Conservation (phyloP, 2,329 filamentous ascomycete genomes). For the Daldinia eschscholtzii region DNA sequence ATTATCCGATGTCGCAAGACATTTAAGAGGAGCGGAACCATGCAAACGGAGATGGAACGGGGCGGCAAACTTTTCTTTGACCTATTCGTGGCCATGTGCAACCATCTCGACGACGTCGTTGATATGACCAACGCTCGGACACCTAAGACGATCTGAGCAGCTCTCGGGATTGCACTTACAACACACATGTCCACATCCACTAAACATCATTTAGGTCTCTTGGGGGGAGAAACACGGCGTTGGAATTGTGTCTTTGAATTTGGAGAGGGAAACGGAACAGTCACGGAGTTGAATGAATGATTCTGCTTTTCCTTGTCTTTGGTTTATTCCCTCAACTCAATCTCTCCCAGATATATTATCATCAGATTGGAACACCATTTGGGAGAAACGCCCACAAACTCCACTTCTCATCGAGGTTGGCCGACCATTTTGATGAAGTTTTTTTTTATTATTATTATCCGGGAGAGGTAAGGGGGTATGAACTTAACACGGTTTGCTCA, state of each 20-base stretch:
- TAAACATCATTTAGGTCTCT: slow-evolving; percentile 32
- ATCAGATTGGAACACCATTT: slow-evolving; percentile 66
- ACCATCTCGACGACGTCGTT: slow-evolving; percentile 96
- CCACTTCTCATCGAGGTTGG: slow-evolving; percentile 66
- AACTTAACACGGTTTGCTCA: slow-evolving; percentile 52
- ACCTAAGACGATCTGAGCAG: slow-evolving; percentile 67
- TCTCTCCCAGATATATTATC: slow-evolving; percentile 52
- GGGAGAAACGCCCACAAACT: slow-evolving; percentile 59
- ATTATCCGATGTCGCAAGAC: slow-evolving; percentile 98
- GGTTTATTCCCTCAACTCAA: slow-evolving; percentile 56
- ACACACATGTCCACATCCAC: slow-evolving; percentile 34
- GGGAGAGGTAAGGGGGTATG: slow-evolving; percentile 57
- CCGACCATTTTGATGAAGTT: slow-evolving; percentile 61
- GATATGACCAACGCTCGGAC: slow-evolving; percentile 80
- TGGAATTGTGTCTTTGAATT: slow-evolving; percentile 38
- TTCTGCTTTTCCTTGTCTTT: slow-evolving; percentile 52
- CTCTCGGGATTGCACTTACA: slow-evolving; percentile 38
- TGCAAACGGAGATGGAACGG: slow-evolving; percentile 98
- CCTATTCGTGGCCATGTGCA: slow-evolving; percentile 97
- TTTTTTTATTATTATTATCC: slow-evolving; percentile 40
- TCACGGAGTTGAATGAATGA: slow-evolving; percentile 37
- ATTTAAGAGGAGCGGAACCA: slow-evolving; percentile 97
- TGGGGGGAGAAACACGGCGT: slow-evolving; percentile 34
- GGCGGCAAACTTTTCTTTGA: slow-evolving; percentile 97
- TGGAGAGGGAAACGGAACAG: slow-evolving; percentile 46